Evolutionary conservation across 768 basidiomycete species (phyloP).

Genomic region (Gloeostereum incarnatum): DNA sequence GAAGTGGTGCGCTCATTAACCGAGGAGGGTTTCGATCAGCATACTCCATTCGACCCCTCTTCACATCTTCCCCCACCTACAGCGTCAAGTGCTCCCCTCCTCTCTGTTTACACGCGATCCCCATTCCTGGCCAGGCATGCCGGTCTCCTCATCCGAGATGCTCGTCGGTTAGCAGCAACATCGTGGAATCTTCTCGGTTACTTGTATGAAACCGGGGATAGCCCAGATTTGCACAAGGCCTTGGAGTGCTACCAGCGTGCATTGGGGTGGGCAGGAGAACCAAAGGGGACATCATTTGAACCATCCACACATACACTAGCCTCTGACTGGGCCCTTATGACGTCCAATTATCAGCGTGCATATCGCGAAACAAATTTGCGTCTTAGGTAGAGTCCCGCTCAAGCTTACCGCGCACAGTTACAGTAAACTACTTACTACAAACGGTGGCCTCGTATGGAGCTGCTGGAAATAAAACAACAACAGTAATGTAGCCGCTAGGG

Average conservation of each 20-base stretch:
- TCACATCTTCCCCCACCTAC: not conserved
- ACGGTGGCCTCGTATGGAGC: too few species aligned
- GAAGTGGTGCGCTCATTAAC: constrained; percentile 48
- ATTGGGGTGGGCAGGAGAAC: constrained; percentile 52
- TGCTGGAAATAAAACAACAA: too few species aligned
- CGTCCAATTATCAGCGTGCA: constrained; percentile 50
- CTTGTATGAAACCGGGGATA: constrained; percentile 38
- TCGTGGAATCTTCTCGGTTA: constrained; percentile 70
- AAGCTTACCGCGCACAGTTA: too few species aligned
- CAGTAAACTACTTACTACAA: too few species aligned
- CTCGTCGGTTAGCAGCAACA: constrained; percentile 62
- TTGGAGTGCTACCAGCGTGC: constrained; percentile 63
- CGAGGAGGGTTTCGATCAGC: too few species aligned
- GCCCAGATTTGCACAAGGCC: constrained; percentile 27
- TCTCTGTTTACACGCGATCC: constrained; percentile 35
- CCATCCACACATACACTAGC: constrained; percentile 47
- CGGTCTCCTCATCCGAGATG: constrained; percentile 50
- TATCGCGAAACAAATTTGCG: too few species aligned
- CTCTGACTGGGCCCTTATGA: constrained; percentile 51
- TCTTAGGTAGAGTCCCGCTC: too few species aligned
- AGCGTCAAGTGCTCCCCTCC: constrained; percentile 19
- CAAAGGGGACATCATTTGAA: constrained; percentile 24
- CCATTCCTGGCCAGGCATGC: constrained; percentile 46
- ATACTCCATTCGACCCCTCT: not conserved
- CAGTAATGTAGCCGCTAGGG: too few species aligned